Base-by-base conservation (phyloP, 2,329 filamentous ascomycete species). In the Fusarium sp. region DNA sequence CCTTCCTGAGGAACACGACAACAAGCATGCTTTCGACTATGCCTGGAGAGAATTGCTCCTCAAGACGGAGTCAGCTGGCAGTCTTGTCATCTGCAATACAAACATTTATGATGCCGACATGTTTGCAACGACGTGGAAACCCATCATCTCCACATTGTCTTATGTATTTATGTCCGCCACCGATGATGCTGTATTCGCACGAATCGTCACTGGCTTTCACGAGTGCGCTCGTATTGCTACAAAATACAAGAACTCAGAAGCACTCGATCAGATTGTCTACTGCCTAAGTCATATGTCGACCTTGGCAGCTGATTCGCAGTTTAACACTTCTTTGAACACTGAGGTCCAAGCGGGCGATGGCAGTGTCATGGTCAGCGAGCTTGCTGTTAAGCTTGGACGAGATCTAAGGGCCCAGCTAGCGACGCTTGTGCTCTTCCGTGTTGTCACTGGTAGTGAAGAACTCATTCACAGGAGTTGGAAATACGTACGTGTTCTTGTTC, bases 151-250 rank as follows among this genome's bases (percentile, higher is more conserved):
- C 5, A 98, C 97, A 0, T 83, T 99, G 56, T 97, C 96, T 13
- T 99, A 98, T 76, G 96, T 99, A 5, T 99, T 99, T 82, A 97
- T 98, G 91, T 98, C 95, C 36, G 97, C 97, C 16, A 97, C 94
- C 0, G 97, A 99, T 75, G 96, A 99, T 77, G 86, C 95, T 1
- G 96, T 99, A 4, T 99, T 97, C 77, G 93, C 93, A 36, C 89
- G 96, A 62, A 92, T 99, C 18, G 93, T 98, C 30, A 92, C 92
- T 47, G 96, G 96, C 3, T 99, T 99, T 75, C 93, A 97, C 73
- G 95, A 99, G 78, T 98, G 95, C 77, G 94, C 96, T 18, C 91
- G 93, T 62, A 97, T 99, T 70, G 95, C 96, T 8, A 90, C 93
- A 9, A 92, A 89, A 75, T 95, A 97, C 78, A 88, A 87, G 13